Percentiles rank a stretch among this genome's conserved stretches.
These are phyloP conservation scores for Trypanosoma boissoni DNA, from an alignment of 208 protist genomes.

Conservation along the genomic window DNA sequence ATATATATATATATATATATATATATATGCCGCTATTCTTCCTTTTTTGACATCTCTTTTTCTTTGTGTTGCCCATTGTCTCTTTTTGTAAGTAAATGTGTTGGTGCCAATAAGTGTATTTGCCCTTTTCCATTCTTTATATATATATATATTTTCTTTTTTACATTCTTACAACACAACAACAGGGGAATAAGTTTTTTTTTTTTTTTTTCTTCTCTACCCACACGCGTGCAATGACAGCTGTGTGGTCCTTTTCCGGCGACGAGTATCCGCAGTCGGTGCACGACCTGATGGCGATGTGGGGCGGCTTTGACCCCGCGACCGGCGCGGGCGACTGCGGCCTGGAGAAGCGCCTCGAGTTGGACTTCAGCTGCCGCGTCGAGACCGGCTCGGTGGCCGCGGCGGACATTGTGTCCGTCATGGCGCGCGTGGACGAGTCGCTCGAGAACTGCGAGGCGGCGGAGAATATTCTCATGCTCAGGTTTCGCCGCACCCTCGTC, in stretches of 20 bases:
- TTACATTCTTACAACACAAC: no score
- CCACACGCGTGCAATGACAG: not conserved
- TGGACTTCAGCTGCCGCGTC: conserved; percentile 54
- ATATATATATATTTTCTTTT: not conserved
- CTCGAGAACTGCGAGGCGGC: conserved; percentile 27
- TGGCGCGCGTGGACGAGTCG: conserved; percentile 38
- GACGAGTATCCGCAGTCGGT: conserved; percentile 74
- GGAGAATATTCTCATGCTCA: conserved; percentile 34
- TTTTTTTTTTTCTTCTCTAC: not conserved
- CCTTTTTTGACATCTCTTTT: conserved; percentile 3
- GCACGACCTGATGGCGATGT: conserved; percentile 81
- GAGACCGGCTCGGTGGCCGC: conserved; percentile 24
- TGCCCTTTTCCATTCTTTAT: conserved; percentile 11
- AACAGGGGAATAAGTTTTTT: not conserved
- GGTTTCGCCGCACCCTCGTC: conserved; percentile 45
- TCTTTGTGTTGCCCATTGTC: conserved; percentile 7
- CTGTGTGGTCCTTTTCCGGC: conserved; percentile 40
- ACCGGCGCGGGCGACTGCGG: conserved; percentile 47
- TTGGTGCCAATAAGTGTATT: no score
- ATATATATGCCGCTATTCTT: no score
- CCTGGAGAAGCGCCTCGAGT: conserved; percentile 82
- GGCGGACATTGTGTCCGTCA: conserved; percentile 35
- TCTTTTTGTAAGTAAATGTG: no score
- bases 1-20: no score
- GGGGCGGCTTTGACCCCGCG: conserved; percentile 70